phyloP scores from a whole-genome alignment of 139 green algal species.

The Chlamydomonas sp. region DNA sequence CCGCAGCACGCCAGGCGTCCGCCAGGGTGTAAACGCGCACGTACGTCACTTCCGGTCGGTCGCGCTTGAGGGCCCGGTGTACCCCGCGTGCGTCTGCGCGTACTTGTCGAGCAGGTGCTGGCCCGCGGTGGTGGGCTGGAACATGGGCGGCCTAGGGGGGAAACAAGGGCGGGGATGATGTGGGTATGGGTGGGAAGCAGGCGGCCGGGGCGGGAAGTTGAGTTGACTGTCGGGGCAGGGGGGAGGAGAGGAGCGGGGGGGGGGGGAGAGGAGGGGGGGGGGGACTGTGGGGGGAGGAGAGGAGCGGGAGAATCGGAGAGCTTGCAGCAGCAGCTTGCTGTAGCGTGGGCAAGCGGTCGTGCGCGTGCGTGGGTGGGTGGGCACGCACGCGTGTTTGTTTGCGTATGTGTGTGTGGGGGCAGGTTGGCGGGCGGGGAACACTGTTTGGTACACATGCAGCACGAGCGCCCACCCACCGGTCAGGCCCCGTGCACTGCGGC shows the following conservation, averaged over 20 bases:
- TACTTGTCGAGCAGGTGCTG: constrained; percentile 72
- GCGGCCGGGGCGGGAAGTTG: background rate
- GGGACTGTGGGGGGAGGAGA: no score
- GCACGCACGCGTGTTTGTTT: background rate
- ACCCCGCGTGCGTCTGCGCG: constrained; percentile 56
- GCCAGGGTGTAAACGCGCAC: no score
- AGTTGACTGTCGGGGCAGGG: background rate
- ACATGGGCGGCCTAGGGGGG: constrained; percentile 33
- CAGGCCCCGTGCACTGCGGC: constrained; percentile 28
- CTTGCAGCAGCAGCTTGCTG: no score
- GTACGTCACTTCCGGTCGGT: no score
- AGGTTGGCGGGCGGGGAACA: background rate
- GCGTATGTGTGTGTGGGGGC: background rate
- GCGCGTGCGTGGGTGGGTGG: no score
- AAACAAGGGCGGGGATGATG: background rate
- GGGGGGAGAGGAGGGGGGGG: background rate
- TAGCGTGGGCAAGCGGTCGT: background rate
- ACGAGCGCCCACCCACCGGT: constrained; percentile 14
- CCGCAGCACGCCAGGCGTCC: no score
- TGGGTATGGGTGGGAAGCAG: background rate
- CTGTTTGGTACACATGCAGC: background rate
- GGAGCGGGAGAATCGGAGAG: no score
- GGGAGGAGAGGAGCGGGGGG: background rate
- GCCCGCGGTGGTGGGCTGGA: constrained; percentile 57
- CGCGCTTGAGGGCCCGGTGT: no score